Base-by-base conservation (phyloP, 352 stramenopile genomes). In the Phytophthora pinifolia region DNA sequence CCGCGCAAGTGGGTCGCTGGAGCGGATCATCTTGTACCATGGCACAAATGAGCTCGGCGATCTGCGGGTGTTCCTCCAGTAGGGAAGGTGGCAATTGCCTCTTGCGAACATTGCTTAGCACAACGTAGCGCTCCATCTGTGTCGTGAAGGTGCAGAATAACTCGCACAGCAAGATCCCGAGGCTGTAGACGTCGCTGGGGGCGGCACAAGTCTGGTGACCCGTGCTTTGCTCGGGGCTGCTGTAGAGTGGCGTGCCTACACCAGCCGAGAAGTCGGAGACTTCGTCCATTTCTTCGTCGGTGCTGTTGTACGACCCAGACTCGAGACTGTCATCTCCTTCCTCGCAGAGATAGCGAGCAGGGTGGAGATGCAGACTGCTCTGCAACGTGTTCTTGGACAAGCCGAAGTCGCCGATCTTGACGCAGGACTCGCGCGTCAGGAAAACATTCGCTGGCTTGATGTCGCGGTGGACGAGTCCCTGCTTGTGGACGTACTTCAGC, bases 401-500 rank as follows among this genome's bases (percentile, higher is more conserved):
- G 4, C 83, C 83, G 52, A 93, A 93, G 66, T 93, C 83, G 20
- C 81, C 83, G 51, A 93, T 92, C 60, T 92, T 92, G 15, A 93
- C 81, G 38, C 72, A 84, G 2, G 70, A 87, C 42, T 87, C 75
- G 17, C 68, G 68, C 0, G 80, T 92, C 30, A 93, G 74, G 41
- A 93, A 93, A 27, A 93, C 70, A 39, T 93, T 93, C 12, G 83
- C 79, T 0, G 83, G 83, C 33, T 93, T 93, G 53, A 93, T 88
- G 39, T 93, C 83, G 9, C 81, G 71, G 48, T 93, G 83, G 29
- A 93, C 76, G 2, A 93, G 67, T 2, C 76, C 78, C 47, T 89
- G 72, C 15, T 49, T 66, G 64, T 93, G 83, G 2, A 93, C 86
- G 49, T 93, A 92, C 49, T 80, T 80, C 27, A 93, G 67, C 1